Conservation (phyloP, 2,329 filamentous ascomycete genomes). For the Macrophomina phaseolina region DNA sequence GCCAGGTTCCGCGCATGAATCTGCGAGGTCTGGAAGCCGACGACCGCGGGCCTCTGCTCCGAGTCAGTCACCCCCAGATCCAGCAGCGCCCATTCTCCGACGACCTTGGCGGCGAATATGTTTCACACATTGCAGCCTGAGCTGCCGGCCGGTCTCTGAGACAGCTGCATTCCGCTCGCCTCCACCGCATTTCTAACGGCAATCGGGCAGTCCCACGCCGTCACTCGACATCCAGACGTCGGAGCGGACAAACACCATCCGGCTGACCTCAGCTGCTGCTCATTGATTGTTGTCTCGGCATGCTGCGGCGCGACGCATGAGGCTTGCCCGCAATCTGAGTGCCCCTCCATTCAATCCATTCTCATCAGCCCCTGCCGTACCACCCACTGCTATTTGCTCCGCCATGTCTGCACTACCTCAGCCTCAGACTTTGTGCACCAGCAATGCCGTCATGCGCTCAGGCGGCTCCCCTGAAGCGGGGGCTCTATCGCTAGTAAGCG, state of each 20-base stretch:
- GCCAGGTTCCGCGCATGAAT: constrained; percentile 20
- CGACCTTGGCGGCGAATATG: background rate
- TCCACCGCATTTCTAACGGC: background rate
- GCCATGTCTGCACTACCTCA: background rate
- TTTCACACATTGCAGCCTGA: background rate
- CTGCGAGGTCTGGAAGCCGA: background rate
- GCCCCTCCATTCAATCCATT: background rate
- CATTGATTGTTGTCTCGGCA: background rate
- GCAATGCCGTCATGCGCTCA: background rate
- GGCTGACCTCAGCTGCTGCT: constrained; percentile 9
- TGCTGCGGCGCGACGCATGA: constrained; percentile 1
- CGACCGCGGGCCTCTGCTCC: background rate
- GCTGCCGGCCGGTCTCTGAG: background rate
- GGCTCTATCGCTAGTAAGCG: background rate
- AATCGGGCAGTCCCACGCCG: background rate
- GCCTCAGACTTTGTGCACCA: background rate
- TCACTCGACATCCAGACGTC: background rate
- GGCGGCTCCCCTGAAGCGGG: background rate
- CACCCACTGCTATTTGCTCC: background rate
- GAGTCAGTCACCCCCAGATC: constrained; percentile 21
- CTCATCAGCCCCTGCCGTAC: background rate
- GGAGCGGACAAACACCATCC: background rate
- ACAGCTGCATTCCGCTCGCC: background rate
- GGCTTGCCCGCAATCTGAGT: background rate
- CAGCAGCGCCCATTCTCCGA: constrained; percentile 8